Conservation (phyloP, 441 rosid species). For the Pelargonium cotyledonis region DNA sequence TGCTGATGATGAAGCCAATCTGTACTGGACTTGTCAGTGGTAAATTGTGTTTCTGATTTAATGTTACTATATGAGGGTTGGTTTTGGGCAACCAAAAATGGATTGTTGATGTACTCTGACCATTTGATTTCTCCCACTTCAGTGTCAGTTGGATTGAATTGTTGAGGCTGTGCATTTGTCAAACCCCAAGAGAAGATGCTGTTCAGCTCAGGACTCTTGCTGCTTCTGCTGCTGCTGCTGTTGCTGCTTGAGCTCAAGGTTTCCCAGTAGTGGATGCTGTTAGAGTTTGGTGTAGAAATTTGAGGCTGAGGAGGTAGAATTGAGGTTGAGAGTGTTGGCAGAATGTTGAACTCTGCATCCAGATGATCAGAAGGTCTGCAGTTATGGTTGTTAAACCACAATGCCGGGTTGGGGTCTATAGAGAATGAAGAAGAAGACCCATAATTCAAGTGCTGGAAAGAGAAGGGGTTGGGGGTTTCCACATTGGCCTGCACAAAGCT, state of each 20-base stretch:
- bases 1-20: conserved; percentile 4
- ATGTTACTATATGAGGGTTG: conserved; percentile 33
- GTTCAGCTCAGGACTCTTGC: background rate
- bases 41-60: conserved; percentile 41
- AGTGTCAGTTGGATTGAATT: conserved; percentile 1
- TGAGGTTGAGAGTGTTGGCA: background rate
- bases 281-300: background rate
- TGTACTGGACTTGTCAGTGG: conserved; percentile 27
- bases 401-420: conserved; percentile 26
- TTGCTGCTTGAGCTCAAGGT: conserved; percentile 24
- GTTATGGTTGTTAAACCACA: conserved; percentile 22
- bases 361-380: conserved; percentile 5
- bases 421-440: conserved; percentile 23
- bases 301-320: background rate
- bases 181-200: conserved; percentile 40
- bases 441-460: conserved; percentile 46
- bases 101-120: conserved; percentile 54
- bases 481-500: background rate
- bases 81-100: conserved; percentile 43
- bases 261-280: conserved; percentile 12
- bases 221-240: conserved; percentile 19
- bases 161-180: conserved; percentile 9
- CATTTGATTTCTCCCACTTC: conserved; percentile 47
- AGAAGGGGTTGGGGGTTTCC: conserved; percentile 30
- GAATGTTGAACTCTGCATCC: conserved; percentile 5